Conservation (phyloP, 1,284 basidiomycete genomes). For the Gymnopus androsaceus region DNA sequence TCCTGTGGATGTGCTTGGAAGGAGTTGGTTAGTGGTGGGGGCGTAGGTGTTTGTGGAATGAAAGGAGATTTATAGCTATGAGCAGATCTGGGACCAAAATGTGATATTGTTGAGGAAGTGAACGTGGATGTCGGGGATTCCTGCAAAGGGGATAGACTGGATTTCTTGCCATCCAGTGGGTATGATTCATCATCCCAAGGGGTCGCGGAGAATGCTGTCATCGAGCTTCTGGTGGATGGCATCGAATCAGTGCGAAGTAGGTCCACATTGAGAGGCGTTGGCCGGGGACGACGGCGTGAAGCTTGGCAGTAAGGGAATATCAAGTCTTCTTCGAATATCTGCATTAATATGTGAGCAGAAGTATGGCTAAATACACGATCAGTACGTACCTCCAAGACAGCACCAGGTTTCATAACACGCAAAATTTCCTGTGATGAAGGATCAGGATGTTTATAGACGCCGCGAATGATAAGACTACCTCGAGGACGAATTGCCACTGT, state of each 20-base stretch:
- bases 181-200: slow-evolving; percentile 16
- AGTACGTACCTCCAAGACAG: slow-evolving; percentile 58
- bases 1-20: slow-evolving; percentile 50
- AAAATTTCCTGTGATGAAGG: slow-evolving; percentile 52
- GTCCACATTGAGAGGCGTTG: slow-evolving; percentile 20
- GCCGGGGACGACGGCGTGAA: slow-evolving; percentile 27
- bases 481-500: slow-evolving; percentile 53
- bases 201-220: slow-evolving; percentile 12
- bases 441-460: slow-evolving; percentile 14
- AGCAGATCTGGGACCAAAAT: slow-evolving; percentile 15
- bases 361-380: slow-evolving; percentile 9
- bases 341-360: background rate
- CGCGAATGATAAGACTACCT: slow-evolving; percentile 35
- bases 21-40: background rate
- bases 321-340: slow-evolving; percentile 74
- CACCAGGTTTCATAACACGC: slow-evolving; percentile 62
- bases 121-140: slow-evolving; percentile 24
- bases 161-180: slow-evolving; percentile 14
- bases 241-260: slow-evolving; percentile 25
- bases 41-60: slow-evolving; percentile 13
- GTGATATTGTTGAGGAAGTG: slow-evolving; percentile 18
- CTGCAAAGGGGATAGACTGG: slow-evolving; percentile 28
- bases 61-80: slow-evolving; percentile 19
- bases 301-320: slow-evolving; percentile 61
- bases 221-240: slow-evolving; percentile 8